Percentiles rank a stretch among this genome's conserved stretches.
Conservation (phyloP, 257 asterid genomes). For the Agastache rugosa region DNA sequence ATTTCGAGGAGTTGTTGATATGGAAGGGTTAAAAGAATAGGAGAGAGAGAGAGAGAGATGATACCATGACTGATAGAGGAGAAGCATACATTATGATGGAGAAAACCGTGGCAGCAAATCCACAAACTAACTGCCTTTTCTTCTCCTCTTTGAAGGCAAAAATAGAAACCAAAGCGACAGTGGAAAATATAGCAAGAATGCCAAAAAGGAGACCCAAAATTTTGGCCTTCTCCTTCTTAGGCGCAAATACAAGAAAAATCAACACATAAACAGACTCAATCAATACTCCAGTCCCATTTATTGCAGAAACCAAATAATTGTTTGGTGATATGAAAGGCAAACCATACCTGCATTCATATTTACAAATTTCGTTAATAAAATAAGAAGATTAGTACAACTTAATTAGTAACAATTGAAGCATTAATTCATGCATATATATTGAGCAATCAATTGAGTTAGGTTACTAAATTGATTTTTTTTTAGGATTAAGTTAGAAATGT, state of each 20-base stretch:
- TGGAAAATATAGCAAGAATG: conserved; percentile 55
- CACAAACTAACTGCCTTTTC: conserved; percentile 59
- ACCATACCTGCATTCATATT: conserved; percentile 64
- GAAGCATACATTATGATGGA: conserved; percentile 86
- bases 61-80: conserved; percentile 75
- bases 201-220: conserved; percentile 52
- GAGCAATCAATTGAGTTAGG: background rate
- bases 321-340: conserved; percentile 69
- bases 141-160: conserved; percentile 50
- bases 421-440: background rate
- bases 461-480: background rate
- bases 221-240: conserved; percentile 69
- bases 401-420: too few species aligned
- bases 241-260: conserved; percentile 61
- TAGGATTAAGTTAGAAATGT: background rate
- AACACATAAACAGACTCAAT: conserved; percentile 66
- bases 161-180: conserved; percentile 58
- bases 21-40: too few species aligned
- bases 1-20: too few species aligned
- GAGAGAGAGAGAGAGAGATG: too few species aligned
- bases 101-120: conserved; percentile 65
- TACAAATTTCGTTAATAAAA: too few species aligned
- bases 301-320: conserved; percentile 60
- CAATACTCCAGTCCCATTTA: conserved; percentile 46
- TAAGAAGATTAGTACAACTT: too few species aligned